These are phyloP conservation scores for Linnemannia elongata DNA, from an alignment of 192 early-diverging fungal species.

Conservation along the genomic window DNA sequence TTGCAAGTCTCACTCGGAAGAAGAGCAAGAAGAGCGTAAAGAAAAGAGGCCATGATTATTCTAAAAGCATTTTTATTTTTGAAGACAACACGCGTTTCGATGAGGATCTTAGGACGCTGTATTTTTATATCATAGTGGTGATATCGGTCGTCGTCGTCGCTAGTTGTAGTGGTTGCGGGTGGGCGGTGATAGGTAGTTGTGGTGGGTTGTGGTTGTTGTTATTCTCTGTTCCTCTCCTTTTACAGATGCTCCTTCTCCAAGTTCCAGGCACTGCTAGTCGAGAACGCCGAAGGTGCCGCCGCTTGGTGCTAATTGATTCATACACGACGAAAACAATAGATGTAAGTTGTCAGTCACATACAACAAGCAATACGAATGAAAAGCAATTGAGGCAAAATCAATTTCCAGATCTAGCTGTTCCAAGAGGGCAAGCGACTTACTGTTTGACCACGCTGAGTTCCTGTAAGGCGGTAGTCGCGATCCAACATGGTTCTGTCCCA, in stretches of 20 bases:
- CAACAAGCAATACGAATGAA: neutral
- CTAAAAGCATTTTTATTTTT: neutral
- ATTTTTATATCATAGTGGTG: neutral
- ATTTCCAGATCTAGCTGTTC: neutral
- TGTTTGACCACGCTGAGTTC: slow-evolving; percentile 75
- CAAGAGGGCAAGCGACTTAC: slow-evolving; percentile 38
- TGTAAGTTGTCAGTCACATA: neutral
- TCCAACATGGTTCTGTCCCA: slow-evolving; percentile 88
- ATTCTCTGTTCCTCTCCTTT: neutral
- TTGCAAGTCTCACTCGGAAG: no score
- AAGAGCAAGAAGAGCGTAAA: no score
- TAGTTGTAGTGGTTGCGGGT: neutral
- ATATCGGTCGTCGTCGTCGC: neutral
- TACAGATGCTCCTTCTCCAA: slow-evolving; percentile 66
- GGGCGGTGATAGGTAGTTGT: neutral
- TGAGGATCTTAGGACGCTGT: neutral
- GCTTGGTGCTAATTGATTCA: slow-evolving; percentile 41
- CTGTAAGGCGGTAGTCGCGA: slow-evolving; percentile 82
- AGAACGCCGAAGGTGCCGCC: slow-evolving; percentile 72
- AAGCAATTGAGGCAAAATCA: neutral
- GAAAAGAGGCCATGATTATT: neutral
- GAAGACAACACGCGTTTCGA: neutral
- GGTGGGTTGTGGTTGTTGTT: neutral
- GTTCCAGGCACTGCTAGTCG: slow-evolving; percentile 79
- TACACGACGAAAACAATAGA: neutral